These are phyloP conservation scores for Cladosporium austrohemisphaericum DNA, from an alignment of 2,329 filamentous ascomycete species.

Conservation along the genomic window DNA sequence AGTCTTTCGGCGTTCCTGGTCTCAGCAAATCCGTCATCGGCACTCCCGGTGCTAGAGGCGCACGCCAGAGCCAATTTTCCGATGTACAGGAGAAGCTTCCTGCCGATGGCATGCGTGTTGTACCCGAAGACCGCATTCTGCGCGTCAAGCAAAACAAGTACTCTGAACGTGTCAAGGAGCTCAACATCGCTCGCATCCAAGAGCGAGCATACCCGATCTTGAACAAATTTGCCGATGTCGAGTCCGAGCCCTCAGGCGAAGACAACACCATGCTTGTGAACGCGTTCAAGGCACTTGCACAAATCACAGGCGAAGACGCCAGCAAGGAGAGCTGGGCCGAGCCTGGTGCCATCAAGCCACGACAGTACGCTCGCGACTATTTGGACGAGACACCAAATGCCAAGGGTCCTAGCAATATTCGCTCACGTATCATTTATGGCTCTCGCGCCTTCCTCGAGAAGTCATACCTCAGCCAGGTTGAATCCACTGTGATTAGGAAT, in stretches of 20 bases:
- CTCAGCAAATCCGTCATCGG: constrained; percentile 86
- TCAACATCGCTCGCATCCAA: constrained; percentile 70
- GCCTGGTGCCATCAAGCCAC: constrained; percentile 65
- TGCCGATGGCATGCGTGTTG: constrained; percentile 41
- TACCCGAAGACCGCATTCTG: constrained; percentile 69
- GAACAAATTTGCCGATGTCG: constrained; percentile 70
- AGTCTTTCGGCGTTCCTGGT: constrained; percentile 62
- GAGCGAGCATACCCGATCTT: constrained; percentile 69
- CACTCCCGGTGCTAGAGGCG: constrained; percentile 58
- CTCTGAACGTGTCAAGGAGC: constrained; percentile 70
- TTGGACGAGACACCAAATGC: constrained; percentile 70
- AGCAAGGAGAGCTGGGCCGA: constrained; percentile 57
- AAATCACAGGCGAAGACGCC: constrained; percentile 70
- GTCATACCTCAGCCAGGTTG: constrained; percentile 73
- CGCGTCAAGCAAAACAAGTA: constrained; percentile 83
- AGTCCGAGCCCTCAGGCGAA: constrained; percentile 65
- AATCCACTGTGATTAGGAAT: constrained; percentile 73
- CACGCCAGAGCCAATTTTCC: constrained; percentile 34
- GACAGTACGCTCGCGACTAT: constrained; percentile 73
- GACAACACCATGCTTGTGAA: constrained; percentile 63
- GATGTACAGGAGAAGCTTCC: constrained; percentile 47
- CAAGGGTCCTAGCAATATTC: constrained; percentile 60
- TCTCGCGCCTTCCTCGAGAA: constrained; percentile 77
- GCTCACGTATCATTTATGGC: constrained; percentile 75
- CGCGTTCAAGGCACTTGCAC: constrained; percentile 75